Evolutionary conservation across 805 yeast species (phyloP).

Genomic region (Candida maris): DNA sequence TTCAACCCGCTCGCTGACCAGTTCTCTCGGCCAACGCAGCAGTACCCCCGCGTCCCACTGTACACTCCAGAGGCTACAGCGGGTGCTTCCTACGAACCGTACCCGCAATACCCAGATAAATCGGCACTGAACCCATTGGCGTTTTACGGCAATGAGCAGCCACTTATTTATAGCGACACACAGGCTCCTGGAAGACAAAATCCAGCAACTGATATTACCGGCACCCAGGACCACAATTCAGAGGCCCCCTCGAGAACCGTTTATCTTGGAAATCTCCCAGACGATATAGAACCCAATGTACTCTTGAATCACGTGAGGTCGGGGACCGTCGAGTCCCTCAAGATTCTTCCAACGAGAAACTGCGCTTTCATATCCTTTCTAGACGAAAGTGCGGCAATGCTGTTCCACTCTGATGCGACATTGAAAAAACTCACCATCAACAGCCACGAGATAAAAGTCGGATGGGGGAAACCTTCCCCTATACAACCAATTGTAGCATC

Average conservation of each 20-base stretch:
- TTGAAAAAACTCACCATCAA: conserved; percentile 76
- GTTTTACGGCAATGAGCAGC: no score
- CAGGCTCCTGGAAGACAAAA: no score
- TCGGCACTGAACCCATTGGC: no score
- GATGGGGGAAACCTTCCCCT: conserved; percentile 87
- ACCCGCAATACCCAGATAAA: no score
- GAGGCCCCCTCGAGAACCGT: conserved; percentile 66
- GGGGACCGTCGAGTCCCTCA: conserved; percentile 79
- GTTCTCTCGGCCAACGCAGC: no score
- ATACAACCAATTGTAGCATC: conserved; percentile 71
- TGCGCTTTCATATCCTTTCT: conserved; percentile 90
- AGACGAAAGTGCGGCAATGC: conserved; percentile 82
- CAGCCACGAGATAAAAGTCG: conserved; percentile 79
- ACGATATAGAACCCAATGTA: conserved; percentile 75
- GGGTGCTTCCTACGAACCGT: no score
- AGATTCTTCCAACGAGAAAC: conserved; percentile 75
- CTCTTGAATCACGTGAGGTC: conserved; percentile 86
- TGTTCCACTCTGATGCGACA: conserved; percentile 91
- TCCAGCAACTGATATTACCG: no score
- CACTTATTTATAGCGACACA: no score
- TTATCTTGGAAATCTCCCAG: conserved; percentile 83
- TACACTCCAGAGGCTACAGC: no score
- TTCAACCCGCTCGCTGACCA: no score
- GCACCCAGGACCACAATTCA: conserved; percentile 4
- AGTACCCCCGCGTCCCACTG: no score